Evolutionary conservation across 2,329 filamentous ascomycete species (phyloP), one percentile per base, ranked within the genome.

Genomic region (Pseudopithomyces maydicus): DNA sequence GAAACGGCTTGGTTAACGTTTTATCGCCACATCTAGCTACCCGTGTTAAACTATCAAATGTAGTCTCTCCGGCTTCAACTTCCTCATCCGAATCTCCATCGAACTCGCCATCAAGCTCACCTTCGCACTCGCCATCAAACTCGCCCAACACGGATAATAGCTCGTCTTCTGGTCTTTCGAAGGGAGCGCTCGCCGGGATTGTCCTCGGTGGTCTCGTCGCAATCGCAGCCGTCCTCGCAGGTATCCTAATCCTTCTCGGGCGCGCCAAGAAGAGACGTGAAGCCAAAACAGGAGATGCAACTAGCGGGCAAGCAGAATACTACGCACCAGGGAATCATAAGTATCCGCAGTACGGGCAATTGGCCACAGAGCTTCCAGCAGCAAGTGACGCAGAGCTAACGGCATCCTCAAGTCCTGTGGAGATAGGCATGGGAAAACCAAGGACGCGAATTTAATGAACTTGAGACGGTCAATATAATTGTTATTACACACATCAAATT

Each of bases 151-250:
- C 26, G 26, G 26, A 29, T 29, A 12, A 20, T 35, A 3, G 41
- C 14, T 54, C 59, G 1, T n/a, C 5, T 17, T 33, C 54, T 20
- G 48, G 54, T 22, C 39, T 68, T 15, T 64, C 60, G 10, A 56
- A 52, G 38, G 64, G 64, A 29, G 63, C 49, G 8, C 55, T 67
- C 11, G 64, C 64, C 2, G 64, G 62, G 11, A 61, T 66, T 20
- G 61, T 62, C 2, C 56, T 68, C 17, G 62, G 59, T 15, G 63
- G 26, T 1, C 58, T 68, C 22, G 32, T 62, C 17, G 55, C 42
- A 36, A 58, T 64, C 17, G 58, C 55, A n/a, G 32, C 58, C 0
- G 23, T 65, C 1, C 61, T 68, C 14, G 55, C 52, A 11, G 55
- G 49, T 2, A 55, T 66, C 11, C 56, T 68, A 2, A 19, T 66